phyloP scores from a whole-genome alignment of 2,329 filamentous ascomycete species.

The Calonectria pseudoreteaudii region DNA sequence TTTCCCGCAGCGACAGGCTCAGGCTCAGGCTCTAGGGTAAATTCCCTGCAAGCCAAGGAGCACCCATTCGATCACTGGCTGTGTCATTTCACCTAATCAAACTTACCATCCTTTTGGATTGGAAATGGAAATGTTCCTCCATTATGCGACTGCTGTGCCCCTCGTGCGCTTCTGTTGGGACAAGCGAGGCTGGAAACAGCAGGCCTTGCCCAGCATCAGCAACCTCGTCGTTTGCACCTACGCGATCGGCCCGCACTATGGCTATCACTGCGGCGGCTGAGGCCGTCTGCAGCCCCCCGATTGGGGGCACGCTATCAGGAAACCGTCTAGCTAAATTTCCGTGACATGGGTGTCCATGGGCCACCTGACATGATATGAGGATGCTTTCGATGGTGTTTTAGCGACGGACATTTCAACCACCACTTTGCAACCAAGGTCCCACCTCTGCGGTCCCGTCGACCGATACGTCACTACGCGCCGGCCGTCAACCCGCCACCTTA shows the following conservation, averaged over 20 bases:
- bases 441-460: constrained; percentile 25
- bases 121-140: background rate
- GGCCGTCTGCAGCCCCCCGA: constrained; percentile 33
- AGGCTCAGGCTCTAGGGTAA: constrained; percentile 22
- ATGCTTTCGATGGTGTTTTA: constrained; percentile 20
- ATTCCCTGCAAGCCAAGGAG: constrained; percentile 33
- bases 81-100: constrained; percentile 40
- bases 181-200: background rate
- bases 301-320: constrained; percentile 33
- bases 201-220: background rate
- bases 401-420: constrained; percentile 27
- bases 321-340: constrained; percentile 38
- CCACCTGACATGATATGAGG: constrained; percentile 43
- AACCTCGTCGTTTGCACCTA: background rate
- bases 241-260: constrained; percentile 27
- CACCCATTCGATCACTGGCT: constrained; percentile 31
- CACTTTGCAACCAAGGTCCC: constrained; percentile 27
- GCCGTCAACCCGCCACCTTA: constrained; percentile 25
- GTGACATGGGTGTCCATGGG: constrained; percentile 31
- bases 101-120: constrained; percentile 23
- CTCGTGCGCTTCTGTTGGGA: background rate
- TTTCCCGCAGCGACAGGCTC: constrained; percentile 32
- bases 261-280: constrained; percentile 32
- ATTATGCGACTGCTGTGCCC: background rate
- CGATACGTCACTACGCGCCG: constrained; percentile 37